Evolutionary conservation across 2,329 filamentous ascomycete genomes (phyloP), one percentile per base, ranked within the genome.

Genomic region (Fusarium sp.): DNA sequence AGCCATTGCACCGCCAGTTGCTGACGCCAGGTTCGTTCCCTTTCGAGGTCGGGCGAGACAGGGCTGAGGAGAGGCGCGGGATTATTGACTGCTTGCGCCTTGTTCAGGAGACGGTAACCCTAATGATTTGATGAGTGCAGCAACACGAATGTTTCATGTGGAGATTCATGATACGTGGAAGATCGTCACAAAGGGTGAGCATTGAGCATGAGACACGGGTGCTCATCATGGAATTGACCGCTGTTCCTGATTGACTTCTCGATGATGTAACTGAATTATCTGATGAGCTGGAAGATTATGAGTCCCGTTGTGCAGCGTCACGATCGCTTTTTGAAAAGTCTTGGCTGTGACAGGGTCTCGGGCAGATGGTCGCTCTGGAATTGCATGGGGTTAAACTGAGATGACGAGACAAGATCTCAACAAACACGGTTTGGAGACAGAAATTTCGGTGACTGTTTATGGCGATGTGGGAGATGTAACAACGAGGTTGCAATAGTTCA

Each of bases 301-400:
- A 71, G 39, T 64, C 39, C 25, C 29, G 52, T 63, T 68, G 68
- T 55, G 58, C 50, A 68, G 39, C 45, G 62, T 68, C 70, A 65
- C 55, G 70, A 73, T 73, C 62, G 66, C 58, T 73, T 57, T 72
- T 41, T 72, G 71, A 68, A 49, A 61, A 71, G 71, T 68, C 71
- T 73, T 73, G 71, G 71, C 67, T 68, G 71, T 72, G 50, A 71
- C 71, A 74, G 35, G 70, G 68, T 72, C 64, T 69, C 56, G 68
- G 71, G 27, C 59, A 74, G 59, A 59, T 50, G 39, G 45, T 59
- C 41, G 46, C 36, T 68, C 60, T 72, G 70, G 70, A 73, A 73
- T 73, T 71, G 61, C 42, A 45, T 64, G 68, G 50, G 45, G 52
- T 44, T 17, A 39, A 53, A 65, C 25, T 55, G 39, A 45, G 18